phyloP scores from a whole-genome alignment of 306 rosid genomes.

The Malus orientalis region DNA sequence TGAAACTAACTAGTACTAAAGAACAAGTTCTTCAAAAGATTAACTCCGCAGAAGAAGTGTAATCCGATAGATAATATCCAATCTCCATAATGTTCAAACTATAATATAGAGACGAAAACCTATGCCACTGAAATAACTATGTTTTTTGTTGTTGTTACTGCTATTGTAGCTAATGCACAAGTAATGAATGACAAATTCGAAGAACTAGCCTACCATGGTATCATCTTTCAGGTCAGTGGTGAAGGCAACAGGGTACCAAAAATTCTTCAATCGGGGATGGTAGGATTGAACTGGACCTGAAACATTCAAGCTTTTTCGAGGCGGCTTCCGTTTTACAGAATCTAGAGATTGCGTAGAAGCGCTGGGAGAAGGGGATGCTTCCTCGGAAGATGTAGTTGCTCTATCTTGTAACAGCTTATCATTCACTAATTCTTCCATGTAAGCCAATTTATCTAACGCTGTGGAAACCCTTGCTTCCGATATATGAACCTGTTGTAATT shows the following conservation, averaged over 20 bases:
- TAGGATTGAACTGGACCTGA: slow-evolving; percentile 90
- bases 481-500: slow-evolving; percentile 77
- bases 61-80: not conserved
- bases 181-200: not conserved
- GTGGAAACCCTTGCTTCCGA: slow-evolving; percentile 89
- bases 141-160: not conserved
- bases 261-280: slow-evolving; percentile 84
- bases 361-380: slow-evolving; percentile 48
- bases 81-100: not conserved
- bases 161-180: not conserved
- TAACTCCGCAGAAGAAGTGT: not conserved
- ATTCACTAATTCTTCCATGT: slow-evolving; percentile 91
- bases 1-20: not conserved
- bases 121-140: not conserved
- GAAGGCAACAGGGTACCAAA: slow-evolving; percentile 98
- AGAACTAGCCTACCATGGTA: slow-evolving; percentile 58
- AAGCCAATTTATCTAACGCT: slow-evolving; percentile 93
- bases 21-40: not conserved
- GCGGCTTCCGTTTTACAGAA: slow-evolving; percentile 22
- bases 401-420: slow-evolving; percentile 68
- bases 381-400: slow-evolving; percentile 36
- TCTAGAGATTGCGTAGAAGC: slow-evolving; percentile 37
- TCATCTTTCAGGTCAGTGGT: slow-evolving; percentile 66
- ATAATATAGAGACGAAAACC: not conserved
- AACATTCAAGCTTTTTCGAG: slow-evolving; percentile 57